Base-by-base conservation (phyloP, 2,329 filamentous ascomycete genomes). In the Paracorniculantispora psalliotae region DNA sequence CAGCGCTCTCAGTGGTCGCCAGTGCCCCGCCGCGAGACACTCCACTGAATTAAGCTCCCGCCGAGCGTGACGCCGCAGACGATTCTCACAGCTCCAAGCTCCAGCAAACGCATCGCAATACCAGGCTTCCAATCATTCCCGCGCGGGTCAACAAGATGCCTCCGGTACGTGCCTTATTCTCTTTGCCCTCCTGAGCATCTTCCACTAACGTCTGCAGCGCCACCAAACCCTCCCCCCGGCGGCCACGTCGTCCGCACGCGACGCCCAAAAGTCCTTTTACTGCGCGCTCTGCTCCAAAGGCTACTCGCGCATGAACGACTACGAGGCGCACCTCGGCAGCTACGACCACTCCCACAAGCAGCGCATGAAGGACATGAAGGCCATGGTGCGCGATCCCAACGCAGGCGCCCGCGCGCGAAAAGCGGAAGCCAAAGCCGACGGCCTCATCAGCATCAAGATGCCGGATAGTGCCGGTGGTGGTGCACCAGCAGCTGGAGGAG, bases 301-400 rank as follows among this genome's bases (percentile, higher is more conserved):
- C 67, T 99, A 97, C 75, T 86, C 88, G 1, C 91, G 94, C 59
- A 93, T 96, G 81, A 93, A 96, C 70, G 93, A 97, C 72, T 97
- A 96, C 72, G 93, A 97, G 74, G 89, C 92, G 8, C 94, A 99
- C 72, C 90, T 97, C 59, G 87, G 87, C 63, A 94, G 90, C 67
- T 97, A 97, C 74, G 94, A 97, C 71, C 94, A 99, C 75, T 90
- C 90, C 67, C 94, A 99, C 75, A 92, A 92, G 72, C 92, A 96
- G 77, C 88, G 90, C 52, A 83, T 92, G 60, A 90, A 91, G 73
- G 90, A 94, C 67, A 92, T 93, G 89, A 91, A 91, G 74, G 86
- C 89, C 67, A 88, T 92, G 79, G 86, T 89, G 33, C 85, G 87
- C 65, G 87, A 91, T 64, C 86, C 89, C 1, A 81, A 80, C 57